Percentiles rank a stretch among this genome's conserved stretches.
phyloP scores from a whole-genome alignment of 768 basidiomycete genomes.

The Leccinum fibrillosum region DNA sequence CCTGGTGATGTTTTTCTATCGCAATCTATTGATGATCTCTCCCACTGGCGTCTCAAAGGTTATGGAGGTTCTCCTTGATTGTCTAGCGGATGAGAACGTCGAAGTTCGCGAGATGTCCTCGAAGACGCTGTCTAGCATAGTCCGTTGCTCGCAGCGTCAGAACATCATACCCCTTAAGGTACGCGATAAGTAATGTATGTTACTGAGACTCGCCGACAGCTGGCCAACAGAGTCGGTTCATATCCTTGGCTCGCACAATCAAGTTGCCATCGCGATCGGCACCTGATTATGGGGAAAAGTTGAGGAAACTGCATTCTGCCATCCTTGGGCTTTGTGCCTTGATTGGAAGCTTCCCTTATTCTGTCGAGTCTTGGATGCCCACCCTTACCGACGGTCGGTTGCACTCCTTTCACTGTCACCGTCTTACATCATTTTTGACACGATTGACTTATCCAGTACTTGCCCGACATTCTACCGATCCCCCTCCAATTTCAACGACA shows the following conservation, averaged over 20 bases:
- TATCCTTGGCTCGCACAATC: constrained; percentile 55
- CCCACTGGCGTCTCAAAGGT: constrained; percentile 62
- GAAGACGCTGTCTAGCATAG: constrained; percentile 78
- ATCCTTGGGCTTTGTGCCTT: constrained; percentile 93
- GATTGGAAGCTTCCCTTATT: constrained; percentile 93
- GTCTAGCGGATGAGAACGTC: constrained; percentile 85
- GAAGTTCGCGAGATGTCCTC: constrained; percentile 93
- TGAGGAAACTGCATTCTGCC: constrained; percentile 80
- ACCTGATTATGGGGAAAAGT: constrained; percentile 64
- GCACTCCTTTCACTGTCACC: not conserved
- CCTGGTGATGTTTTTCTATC: constrained; percentile 86
- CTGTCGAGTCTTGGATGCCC: constrained; percentile 92
- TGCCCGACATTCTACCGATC: constrained; percentile 77
- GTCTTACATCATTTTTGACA: not conserved
- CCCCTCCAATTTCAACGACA: constrained; percentile 86
- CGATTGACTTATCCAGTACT: constrained; percentile 47
- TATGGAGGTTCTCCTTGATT: constrained; percentile 81
- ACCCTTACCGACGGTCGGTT: constrained; percentile 68
- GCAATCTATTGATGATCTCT: constrained; percentile 78
- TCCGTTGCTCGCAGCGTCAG: constrained; percentile 87
- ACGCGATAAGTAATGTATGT: constrained; percentile 7
- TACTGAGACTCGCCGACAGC: constrained; percentile 1
- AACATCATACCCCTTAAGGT: constrained; percentile 85
- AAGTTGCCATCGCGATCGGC: constrained; percentile 68
- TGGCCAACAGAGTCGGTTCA: constrained; percentile 69